Conservation (phyloP, 352 stramenopile genomes). For the Phytophthora macrochlamydospora region DNA sequence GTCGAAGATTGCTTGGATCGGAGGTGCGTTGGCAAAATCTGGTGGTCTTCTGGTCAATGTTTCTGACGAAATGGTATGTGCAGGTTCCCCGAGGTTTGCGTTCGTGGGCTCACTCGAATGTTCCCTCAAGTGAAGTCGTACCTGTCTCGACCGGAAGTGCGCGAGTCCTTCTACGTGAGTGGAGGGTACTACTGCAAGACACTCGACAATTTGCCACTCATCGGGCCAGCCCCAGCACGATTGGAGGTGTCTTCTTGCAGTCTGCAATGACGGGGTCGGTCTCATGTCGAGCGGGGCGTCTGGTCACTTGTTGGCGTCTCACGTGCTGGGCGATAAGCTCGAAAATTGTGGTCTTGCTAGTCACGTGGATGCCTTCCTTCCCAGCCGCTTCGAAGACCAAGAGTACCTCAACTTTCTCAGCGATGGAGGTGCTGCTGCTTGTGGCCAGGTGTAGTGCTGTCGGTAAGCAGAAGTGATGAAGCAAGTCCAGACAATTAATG, state of each 20-base stretch:
- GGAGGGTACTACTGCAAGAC: slow-evolving; percentile 86
- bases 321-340: slow-evolving; percentile 63
- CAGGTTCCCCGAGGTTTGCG: slow-evolving; percentile 74
- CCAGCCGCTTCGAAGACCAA: slow-evolving; percentile 64
- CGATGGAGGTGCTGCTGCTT: slow-evolving; percentile 40
- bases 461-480: background rate
- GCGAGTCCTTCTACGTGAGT: slow-evolving; percentile 70
- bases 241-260: slow-evolving; percentile 71
- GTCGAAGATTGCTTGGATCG: slow-evolving; percentile 67
- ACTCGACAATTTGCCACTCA: slow-evolving; percentile 74
- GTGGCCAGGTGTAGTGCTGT: slow-evolving; percentile 62
- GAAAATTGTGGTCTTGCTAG: slow-evolving; percentile 48
- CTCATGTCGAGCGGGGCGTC: slow-evolving; percentile 83
- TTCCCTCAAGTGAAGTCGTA: slow-evolving; percentile 74
- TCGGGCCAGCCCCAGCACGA: slow-evolving; percentile 62
- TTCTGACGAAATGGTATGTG: slow-evolving; percentile 3
- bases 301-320: slow-evolving; percentile 62
- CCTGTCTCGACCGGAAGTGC: slow-evolving; percentile 53
- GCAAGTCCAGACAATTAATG: slow-evolving; percentile 6
- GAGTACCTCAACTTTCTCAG: slow-evolving; percentile 65
- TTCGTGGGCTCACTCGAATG: slow-evolving; percentile 59
- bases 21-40: slow-evolving; percentile 31
- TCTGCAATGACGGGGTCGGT: slow-evolving; percentile 74
- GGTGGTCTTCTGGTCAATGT: background rate
- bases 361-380: slow-evolving; percentile 60